Evolutionary conservation across 495 filamentous ascomycete species (phyloP).

Genomic region (Friedmanniomyces endolithicus): DNA sequence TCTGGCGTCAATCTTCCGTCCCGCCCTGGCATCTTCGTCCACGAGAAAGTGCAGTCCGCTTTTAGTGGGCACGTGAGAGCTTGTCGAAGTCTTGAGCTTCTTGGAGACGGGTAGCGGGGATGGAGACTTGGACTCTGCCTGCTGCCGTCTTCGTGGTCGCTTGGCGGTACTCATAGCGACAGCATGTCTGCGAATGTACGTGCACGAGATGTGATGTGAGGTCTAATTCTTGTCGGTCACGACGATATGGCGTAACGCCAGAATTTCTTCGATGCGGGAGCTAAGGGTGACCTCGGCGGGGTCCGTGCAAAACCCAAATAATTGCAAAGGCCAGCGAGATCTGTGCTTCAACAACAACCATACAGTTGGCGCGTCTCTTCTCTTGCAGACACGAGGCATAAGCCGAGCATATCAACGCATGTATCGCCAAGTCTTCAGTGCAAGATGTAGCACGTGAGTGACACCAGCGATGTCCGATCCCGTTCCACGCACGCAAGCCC

Average conservation of each 20-base stretch:
- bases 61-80: slow-evolving; percentile 15
- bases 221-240: neutral
- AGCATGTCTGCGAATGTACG: neutral
- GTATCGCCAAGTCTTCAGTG: too few species aligned
- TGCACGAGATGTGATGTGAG: neutral
- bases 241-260: neutral
- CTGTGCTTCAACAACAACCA: too few species aligned
- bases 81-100: slow-evolving; percentile 10
- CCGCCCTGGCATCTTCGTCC: slow-evolving; percentile 12
- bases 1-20: slow-evolving; percentile 16
- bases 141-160: slow-evolving; percentile 12
- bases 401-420: too few species aligned
- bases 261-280: too few species aligned
- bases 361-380: too few species aligned
- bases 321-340: too few species aligned
- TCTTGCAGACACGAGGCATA: too few species aligned
- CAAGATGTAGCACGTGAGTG: too few species aligned
- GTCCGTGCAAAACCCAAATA: too few species aligned
- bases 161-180: slow-evolving; percentile 19
- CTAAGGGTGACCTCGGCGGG: too few species aligned
- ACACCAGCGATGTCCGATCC: too few species aligned
- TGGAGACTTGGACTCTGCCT: slow-evolving; percentile 9
- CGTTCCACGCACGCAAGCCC: too few species aligned
- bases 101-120: slow-evolving; percentile 12
- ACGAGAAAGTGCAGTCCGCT: slow-evolving; percentile 13